Base-by-base conservation (phyloP, 2,329 filamentous ascomycete genomes). In the Coleophoma eucalyptorum region DNA sequence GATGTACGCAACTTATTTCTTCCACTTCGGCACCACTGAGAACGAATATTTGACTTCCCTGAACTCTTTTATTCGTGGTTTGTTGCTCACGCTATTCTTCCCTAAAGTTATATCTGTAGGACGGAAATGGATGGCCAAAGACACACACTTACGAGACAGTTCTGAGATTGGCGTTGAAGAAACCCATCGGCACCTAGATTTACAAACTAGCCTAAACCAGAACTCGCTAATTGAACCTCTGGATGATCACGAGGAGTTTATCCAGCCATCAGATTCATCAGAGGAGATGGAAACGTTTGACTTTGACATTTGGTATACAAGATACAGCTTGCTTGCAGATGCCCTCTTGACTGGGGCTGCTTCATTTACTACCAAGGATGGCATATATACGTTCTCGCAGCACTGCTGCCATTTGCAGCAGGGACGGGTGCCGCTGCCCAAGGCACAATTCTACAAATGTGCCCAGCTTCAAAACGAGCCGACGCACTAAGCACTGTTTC, bases 361-460 rank as follows among this genome's bases (percentile, higher is more conserved):
- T 0, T 79, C 81, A 0, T 84, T 88, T 55, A 81, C 84, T 0
- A 81, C 77, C 0, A 79, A 46, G 75, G 77, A 1, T 89, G 84
- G 83, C 85, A 89, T 57, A 81, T 89, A 43, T 89, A 87, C 59
- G 66, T 87, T 0, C 72, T 77, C 77, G 83, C 83, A 0, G 76
- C 80, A 21, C 63, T 89, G 1, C 72, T 89, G 0, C 86, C 86
- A 0, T 80, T 89, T 32, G 84, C 83, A 0, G 85, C 85, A 0
- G 86, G 86, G 0, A 85, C 85, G 0, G 86, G 84, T 0, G 78
- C 84, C 0, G 83, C 86, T 0, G 83, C 84, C 1, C 89, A 89
- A 57, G 86, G 86, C 0, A 83, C 86, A 15, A 87, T 89, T 53
- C 78, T 87, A 0, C 80, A 86, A 50, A 86, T 89, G 83, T 84